These are phyloP conservation scores for Nematocida minor DNA, from an alignment of 371 early-diverging fungal genomes.

Conservation along the genomic window DNA sequence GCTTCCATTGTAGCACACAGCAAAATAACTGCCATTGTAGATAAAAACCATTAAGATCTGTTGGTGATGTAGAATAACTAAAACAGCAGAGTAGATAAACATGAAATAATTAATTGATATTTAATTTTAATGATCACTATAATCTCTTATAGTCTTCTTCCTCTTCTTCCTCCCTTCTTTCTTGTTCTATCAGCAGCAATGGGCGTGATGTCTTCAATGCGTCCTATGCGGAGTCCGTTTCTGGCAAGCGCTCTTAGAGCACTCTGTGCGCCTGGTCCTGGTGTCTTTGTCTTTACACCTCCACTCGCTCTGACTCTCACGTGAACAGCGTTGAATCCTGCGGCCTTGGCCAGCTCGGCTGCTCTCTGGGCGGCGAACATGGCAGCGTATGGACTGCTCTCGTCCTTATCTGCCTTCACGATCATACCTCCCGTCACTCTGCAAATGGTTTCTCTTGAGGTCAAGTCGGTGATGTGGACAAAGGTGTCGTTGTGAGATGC, in stretches of 20 bases:
- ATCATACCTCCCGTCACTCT: conserved; percentile 99
- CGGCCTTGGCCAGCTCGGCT: conserved; percentile 91
- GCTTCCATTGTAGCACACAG: no score
- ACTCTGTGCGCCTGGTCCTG: conserved; percentile 97
- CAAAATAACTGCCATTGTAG: no score
- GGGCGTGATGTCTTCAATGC: conserved; percentile 97
- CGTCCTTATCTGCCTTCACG: conserved; percentile 99
- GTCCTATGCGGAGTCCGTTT: conserved; percentile 92
- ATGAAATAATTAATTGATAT: no score
- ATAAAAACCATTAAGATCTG: no score
- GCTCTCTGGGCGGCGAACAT: conserved; percentile 99
- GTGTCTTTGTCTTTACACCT: conserved; percentile 96
- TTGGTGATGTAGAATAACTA: no score
- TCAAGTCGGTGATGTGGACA: conserved; percentile 96
- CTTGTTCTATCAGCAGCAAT: conserved; percentile 96
- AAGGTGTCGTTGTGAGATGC: conserved; percentile 99
- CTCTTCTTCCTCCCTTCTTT: conserved; percentile 99
- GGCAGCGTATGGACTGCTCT: conserved; percentile 98
- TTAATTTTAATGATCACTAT: no score
- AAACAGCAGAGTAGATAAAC: no score
- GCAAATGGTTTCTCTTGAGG: conserved; percentile 96
- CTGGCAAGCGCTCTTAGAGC: conserved; percentile 98
- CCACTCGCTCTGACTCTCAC: conserved; percentile 99
- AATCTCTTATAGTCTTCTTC: conserved; percentile 90
- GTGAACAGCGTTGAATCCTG: conserved; percentile 97